A percentile compares a stretch with the other conserved stretches of the same genome.
Conservation (phyloP, 352 stramenopile genomes). For the Globisporangium recalcitrans region DNA sequence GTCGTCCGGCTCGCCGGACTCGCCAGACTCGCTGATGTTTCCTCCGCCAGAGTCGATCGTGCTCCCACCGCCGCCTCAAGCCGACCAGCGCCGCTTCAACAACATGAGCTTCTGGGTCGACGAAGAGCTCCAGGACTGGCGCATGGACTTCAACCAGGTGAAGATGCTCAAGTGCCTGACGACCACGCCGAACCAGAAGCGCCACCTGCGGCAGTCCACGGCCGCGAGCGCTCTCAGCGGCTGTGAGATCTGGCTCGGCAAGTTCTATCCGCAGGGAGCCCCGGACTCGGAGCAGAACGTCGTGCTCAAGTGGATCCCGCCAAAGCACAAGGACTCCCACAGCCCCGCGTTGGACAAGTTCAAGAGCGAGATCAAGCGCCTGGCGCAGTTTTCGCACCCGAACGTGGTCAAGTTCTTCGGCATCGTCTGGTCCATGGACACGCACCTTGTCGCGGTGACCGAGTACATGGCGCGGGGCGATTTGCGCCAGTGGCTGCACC, state of each 20-base stretch:
- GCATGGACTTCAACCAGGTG: slow-evolving; percentile 54
- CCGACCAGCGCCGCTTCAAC: slow-evolving; percentile 14
- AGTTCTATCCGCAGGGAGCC: slow-evolving; percentile 20
- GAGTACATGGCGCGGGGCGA: slow-evolving; percentile 73
- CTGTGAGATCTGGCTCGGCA: slow-evolving; percentile 56
- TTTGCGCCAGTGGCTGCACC: slow-evolving; percentile 64
- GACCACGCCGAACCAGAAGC: slow-evolving; percentile 38
- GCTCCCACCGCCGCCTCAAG: neutral
- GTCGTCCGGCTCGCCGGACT: neutral
- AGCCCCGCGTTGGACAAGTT: slow-evolving; percentile 36
- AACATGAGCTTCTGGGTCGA: slow-evolving; percentile 62
- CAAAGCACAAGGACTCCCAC: slow-evolving; percentile 23
- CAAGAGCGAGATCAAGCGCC: slow-evolving; percentile 54
- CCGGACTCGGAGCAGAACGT: slow-evolving; percentile 35
- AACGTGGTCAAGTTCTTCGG: slow-evolving; percentile 75
- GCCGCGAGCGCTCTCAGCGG: slow-evolving; percentile 26
- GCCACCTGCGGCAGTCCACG: slow-evolving; percentile 31
- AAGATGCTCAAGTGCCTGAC: slow-evolving; percentile 58
- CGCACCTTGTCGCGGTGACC: slow-evolving; percentile 58
- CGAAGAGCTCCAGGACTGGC: slow-evolving; percentile 62
- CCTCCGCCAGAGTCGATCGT: neutral
- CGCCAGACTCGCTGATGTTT: slow-evolving; percentile 6
- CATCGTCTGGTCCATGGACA: slow-evolving; percentile 64
- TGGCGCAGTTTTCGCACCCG: slow-evolving; percentile 60
- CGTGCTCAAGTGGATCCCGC: slow-evolving; percentile 51